phyloP scores from a whole-genome alignment of 2,329 filamentous ascomycete genomes.

The Diaporthe capsici region DNA sequence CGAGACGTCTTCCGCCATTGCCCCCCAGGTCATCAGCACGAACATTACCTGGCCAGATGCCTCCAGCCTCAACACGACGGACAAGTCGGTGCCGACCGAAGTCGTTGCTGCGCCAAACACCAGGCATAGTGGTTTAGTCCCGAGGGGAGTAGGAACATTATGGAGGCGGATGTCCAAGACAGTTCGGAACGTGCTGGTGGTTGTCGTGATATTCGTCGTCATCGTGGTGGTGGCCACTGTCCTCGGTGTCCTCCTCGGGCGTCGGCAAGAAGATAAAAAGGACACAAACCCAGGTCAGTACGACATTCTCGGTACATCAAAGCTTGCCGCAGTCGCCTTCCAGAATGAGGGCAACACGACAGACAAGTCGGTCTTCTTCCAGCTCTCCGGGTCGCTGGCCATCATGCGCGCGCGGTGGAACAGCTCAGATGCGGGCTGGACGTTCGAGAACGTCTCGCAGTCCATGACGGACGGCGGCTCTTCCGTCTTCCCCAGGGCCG shows the following conservation, averaged over 20 bases:
- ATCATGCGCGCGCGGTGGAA: slow-evolving; percentile 35
- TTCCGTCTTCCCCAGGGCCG: slow-evolving; percentile 15
- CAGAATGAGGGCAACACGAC: slow-evolving; percentile 32
- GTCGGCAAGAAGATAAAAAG: not conserved
- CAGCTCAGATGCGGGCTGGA: slow-evolving; percentile 15
- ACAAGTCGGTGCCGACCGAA: not conserved
- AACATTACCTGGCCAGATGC: slow-evolving; percentile 2
- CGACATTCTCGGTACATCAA: slow-evolving; percentile 26
- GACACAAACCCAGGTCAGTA: not conserved
- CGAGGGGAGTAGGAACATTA: slow-evolving; percentile 6
- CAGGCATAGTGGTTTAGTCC: slow-evolving; percentile 4
- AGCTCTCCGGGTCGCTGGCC: slow-evolving; percentile 23
- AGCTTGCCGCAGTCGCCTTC: slow-evolving; percentile 32
- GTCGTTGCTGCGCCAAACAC: not conserved
- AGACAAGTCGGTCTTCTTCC: slow-evolving; percentile 38
- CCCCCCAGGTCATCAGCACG: slow-evolving; percentile 17
- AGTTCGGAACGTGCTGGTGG: slow-evolving; percentile 9
- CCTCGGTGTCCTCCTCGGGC: slow-evolving; percentile 16
- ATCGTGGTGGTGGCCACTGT: slow-evolving; percentile 23
- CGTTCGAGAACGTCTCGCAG: slow-evolving; percentile 36
- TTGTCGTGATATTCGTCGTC: not conserved
- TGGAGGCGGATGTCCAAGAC: slow-evolving; percentile 23
- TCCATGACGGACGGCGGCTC: slow-evolving; percentile 35
- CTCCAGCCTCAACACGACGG: not conserved
- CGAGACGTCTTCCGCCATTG: slow-evolving; percentile 24